These are phyloP conservation scores for Taphrina deformans DNA, from an alignment of 1,139 yeast genomes.

Conservation along the genomic window DNA sequence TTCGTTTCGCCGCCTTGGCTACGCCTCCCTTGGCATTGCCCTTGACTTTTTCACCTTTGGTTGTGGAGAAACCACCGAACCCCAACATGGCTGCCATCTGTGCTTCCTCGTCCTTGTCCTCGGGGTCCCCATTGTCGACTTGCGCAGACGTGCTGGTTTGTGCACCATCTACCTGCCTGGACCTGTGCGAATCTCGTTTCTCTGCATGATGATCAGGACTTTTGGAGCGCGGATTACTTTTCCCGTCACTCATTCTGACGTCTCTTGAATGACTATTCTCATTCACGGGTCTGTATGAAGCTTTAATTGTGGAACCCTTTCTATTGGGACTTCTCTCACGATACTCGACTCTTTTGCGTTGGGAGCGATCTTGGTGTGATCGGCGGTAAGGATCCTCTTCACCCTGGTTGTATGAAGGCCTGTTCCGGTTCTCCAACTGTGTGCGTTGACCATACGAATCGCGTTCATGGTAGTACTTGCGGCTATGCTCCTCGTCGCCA, in stretches of 20 bases:
- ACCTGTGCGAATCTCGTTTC: not conserved
- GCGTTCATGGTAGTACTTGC: no score
- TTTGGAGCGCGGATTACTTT: not conserved
- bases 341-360: not conserved
- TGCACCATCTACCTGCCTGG: not conserved
- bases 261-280: not conserved
- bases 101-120: conserved; percentile 29
- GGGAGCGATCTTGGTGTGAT: not conserved
- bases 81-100: conserved; percentile 58
- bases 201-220: not conserved
- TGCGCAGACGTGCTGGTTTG: not conserved
- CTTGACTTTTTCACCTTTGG: conserved; percentile 58
- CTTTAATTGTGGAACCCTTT: not conserved
- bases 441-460: no score
- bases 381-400: not conserved
- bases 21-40: conserved; percentile 55
- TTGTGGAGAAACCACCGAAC: conserved; percentile 59
- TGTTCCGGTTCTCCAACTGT: no score
- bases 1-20: conserved; percentile 48
- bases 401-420: no score
- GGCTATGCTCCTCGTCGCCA: not conserved
- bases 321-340: not conserved
- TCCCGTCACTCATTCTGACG: not conserved
- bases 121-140: not conserved
- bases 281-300: conserved; percentile 2